Base-by-base conservation (phyloP, 306 rosid genomes). In the Corylus avellana region DNA sequence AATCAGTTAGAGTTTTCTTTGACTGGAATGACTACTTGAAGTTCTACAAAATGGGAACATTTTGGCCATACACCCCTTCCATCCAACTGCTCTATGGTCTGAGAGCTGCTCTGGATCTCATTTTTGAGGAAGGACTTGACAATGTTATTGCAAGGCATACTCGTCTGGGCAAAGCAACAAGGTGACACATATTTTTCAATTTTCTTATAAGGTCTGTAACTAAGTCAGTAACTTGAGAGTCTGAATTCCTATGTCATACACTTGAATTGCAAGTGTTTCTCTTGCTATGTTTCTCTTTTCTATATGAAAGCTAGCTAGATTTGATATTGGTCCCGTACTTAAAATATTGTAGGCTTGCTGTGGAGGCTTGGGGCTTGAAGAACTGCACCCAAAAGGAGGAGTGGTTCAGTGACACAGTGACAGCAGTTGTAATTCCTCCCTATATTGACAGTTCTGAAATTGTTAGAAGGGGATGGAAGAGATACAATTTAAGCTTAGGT, bases 321-420 rank as follows among this genome's bases (percentile, higher is more conserved):
- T 56, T 85, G 54, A 3, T 42, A 75, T 71, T 37, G 17, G 58
- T 73, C 5, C 70, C 81, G 7, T 67, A 59, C 74, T 77, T 20
- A 46, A 76, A 80, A 69, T 82, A 22, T 22, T 22, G 22, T 80
- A 96, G 98, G 90, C 98, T 96, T 74, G 99, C 99, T 68, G 96
- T 96, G 77, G 98, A 93, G 88, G 99, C 99, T 74, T 96, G 99
- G 99, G 99, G 98, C 51, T 90, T 96, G 90, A 93, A 96, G 89
- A 96, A 96, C 80, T 96, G 99, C 90, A 96, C 99, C 74, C 92
- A 91, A 75, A 89, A 81, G 82, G 97, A 92, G 85, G 98, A 95
- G 84, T 95, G 98, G 98, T 75, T 12, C 74, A 95, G 98, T 85
- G 91, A 95, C 87, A 92, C 98, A 8, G 97, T 95, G 75, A 95